Percentiles rank a stretch among this genome's conserved stretches.
phyloP scores from a whole-genome alignment of 2,329 filamentous ascomycete species.

The Colletotrichum sp. region DNA sequence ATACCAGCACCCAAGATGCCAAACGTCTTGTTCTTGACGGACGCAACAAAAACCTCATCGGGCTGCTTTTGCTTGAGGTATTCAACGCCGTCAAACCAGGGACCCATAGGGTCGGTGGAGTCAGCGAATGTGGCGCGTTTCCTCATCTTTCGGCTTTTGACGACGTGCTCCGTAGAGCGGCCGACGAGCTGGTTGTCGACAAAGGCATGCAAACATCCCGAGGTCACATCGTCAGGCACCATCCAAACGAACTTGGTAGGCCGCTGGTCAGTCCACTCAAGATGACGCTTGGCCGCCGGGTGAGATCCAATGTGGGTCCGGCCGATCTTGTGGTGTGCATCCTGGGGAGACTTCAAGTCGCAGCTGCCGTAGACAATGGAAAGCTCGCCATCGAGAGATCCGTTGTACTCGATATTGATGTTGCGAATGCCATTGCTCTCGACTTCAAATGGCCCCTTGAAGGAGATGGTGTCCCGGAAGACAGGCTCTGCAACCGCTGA shows the following conservation, averaged over 20 bases:
- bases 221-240: neutral
- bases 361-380: slow-evolving; percentile 24
- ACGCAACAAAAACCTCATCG: slow-evolving; percentile 24
- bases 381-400: slow-evolving; percentile 24
- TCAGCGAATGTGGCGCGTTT: slow-evolving; percentile 20
- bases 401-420: slow-evolving; percentile 24
- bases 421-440: slow-evolving; percentile 24
- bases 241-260: slow-evolving; percentile 28
- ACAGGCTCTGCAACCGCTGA: neutral
- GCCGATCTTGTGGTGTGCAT: slow-evolving; percentile 23
- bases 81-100: slow-evolving; percentile 29
- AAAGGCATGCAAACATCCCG: slow-evolving; percentile 27
- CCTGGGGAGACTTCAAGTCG: neutral
- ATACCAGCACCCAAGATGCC: slow-evolving; percentile 45
- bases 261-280: slow-evolving; percentile 11
- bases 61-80: slow-evolving; percentile 30
- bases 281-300: slow-evolving; percentile 25
- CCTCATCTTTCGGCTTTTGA: slow-evolving; percentile 12
- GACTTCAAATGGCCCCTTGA: slow-evolving; percentile 13
- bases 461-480: neutral
- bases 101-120: slow-evolving; percentile 20
- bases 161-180: slow-evolving; percentile 20
- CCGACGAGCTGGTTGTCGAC: slow-evolving; percentile 23
- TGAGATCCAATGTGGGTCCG: slow-evolving; percentile 26
- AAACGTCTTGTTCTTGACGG: slow-evolving; percentile 28